A percentile compares a stretch with the other conserved stretches of the same genome.
Conservation (phyloP, 768 basidiomycete genomes). For the Scleroderma citrinum region DNA sequence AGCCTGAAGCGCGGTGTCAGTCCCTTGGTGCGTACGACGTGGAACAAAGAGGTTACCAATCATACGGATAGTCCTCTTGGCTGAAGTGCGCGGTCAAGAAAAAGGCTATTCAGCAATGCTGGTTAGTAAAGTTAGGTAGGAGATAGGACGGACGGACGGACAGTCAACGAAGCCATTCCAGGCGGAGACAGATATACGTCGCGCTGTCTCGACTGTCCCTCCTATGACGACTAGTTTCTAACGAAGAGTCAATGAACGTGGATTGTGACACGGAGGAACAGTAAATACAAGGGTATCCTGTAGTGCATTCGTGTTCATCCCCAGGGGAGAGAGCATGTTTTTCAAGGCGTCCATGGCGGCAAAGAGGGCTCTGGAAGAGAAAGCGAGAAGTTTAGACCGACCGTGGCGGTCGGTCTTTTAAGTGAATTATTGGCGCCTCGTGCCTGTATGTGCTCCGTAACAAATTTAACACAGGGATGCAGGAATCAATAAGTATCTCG, state of each 20-base stretch:
- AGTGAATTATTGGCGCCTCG: constrained; percentile 29
- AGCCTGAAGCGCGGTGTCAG: constrained; percentile 42
- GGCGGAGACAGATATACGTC: constrained; percentile 73
- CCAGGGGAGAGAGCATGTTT: constrained; percentile 65
- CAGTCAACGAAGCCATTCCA: constrained; percentile 91
- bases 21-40: neutral
- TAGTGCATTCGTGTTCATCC: constrained; percentile 59
- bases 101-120: constrained; percentile 48
- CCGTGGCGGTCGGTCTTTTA: constrained; percentile 35
- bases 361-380: constrained; percentile 28
- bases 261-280: neutral
- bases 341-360: constrained; percentile 62
- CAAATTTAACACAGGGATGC: constrained; percentile 24
- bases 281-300: constrained; percentile 70
- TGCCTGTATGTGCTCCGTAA: no score
- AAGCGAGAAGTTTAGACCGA: constrained; percentile 21
- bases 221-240: constrained; percentile 90
- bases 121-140: constrained; percentile 4
- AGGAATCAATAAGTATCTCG: constrained; percentile 25
- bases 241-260: constrained; percentile 1
- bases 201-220: constrained; percentile 81
- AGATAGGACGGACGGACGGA: constrained; percentile 21
- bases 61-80: constrained; percentile 83
- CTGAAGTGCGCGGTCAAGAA: constrained; percentile 87
- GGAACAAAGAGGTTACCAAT: constrained; percentile 48